Evolutionary conservation across 371 early-diverging fungal genomes (phyloP), one percentile per base, ranked within the genome.

Genomic region (Apophysomyces variabilis): DNA sequence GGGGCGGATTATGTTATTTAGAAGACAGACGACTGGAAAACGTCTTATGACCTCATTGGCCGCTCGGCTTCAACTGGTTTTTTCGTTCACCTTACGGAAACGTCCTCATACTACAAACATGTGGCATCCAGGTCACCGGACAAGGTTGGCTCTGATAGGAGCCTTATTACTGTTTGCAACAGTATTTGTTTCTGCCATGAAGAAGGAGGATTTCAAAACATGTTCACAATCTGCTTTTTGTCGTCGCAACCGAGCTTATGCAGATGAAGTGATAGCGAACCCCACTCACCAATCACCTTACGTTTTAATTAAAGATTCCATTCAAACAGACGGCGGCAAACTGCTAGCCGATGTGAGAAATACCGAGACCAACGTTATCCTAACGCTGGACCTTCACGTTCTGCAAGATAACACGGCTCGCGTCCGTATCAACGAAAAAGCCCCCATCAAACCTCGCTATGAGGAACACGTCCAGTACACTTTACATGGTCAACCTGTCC

Each of bases 161-260:
- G 59, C 54, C n/a, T 11, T 18, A 8, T 26, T 57, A 12, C 64
- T 71, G 5, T 60, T 70, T 5, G 45, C 58, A 11, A 58, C 60
- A 14, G 37, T 66, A 3, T 18, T 61, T 8, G 61, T 62, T 0
- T 8, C 57, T 16, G 75, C 76, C 36, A 80, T 80, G 80, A 80
- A 80, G 64, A 76, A 73, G 36, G 93, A 92, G 58, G 94, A 99
- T 74, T 99, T 99, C 75, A 96, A 95, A 74, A 90, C 83, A 0
- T 97, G 97, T 75, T 79, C 87, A 18, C 93, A 97, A 67, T 87
- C 90, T 57, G 91, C 90, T 16, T 99, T 99, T 76, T 97, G 97
- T 76, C 76, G 82, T 9, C 91, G 98, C 47, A 95, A 98, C 78
- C 86, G 95, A 11, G 93, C 90, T 9, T 94, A 88, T 74, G 96